phyloP scores from a whole-genome alignment of 2,329 filamentous ascomycete species.

The Chrysosporium queenslandicum region DNA sequence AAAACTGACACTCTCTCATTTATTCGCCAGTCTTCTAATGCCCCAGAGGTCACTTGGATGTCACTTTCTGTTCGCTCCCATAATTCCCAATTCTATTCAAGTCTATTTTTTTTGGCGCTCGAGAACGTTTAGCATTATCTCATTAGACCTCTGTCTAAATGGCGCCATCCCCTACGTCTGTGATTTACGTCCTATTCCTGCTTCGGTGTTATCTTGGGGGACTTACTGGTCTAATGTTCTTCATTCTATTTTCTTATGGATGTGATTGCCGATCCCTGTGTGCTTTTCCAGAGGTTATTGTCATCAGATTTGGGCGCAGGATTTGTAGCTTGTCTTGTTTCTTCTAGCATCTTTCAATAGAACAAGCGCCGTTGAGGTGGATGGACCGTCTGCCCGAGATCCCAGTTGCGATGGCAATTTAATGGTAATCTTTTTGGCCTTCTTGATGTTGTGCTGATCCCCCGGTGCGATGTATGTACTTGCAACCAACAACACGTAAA shows the following conservation, averaged over 20 bases:
- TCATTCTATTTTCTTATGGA: constrained; percentile 10
- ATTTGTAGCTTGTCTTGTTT: constrained; percentile 10
- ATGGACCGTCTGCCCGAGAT: background rate
- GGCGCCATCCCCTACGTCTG: constrained; percentile 3
- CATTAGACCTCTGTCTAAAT: constrained; percentile 11
- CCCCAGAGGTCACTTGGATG: background rate
- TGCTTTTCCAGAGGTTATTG: constrained; percentile 10
- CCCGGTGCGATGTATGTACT: too few relatives aligned
- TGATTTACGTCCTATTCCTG: constrained; percentile 8
- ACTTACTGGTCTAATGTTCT: constrained; percentile 10
- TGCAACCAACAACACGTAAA: too few relatives aligned
- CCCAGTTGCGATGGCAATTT: background rate
- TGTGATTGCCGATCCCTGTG: constrained; percentile 5
- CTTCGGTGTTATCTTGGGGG: constrained; percentile 13
- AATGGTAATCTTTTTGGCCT: background rate
- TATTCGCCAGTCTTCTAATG: background rate
- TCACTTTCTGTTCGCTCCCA: background rate
- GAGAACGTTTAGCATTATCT: constrained; percentile 7
- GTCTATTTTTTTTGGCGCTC: background rate
- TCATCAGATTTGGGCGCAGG: constrained; percentile 7
- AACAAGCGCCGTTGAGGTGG: background rate
- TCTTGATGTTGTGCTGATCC: background rate
- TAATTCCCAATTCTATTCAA: background rate
- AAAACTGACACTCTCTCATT: background rate
- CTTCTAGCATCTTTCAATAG: constrained; percentile 9